Evolutionary conservation across 345 rosid species (phyloP).

Genomic region (Carallia brachiata): DNA sequence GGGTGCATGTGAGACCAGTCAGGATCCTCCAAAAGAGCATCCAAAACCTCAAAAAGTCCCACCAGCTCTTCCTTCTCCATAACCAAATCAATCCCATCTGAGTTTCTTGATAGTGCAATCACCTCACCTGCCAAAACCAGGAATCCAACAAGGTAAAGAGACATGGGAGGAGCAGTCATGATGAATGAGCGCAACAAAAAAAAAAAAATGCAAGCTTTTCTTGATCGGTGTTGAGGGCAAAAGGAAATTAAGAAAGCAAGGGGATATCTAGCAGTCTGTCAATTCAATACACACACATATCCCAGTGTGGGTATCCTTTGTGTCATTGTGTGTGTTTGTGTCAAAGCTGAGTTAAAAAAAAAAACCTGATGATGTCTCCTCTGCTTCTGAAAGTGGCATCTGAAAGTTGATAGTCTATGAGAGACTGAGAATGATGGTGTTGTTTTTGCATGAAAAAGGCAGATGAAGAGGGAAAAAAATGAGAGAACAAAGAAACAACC

Average conservation of each 20-base stretch:
- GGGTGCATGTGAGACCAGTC: slow-evolving; percentile 38
- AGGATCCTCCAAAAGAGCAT: slow-evolving; percentile 38
- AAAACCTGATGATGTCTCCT: neutral
- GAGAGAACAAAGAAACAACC: slow-evolving; percentile 12
- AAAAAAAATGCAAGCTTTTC: neutral
- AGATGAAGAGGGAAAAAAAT: neutral
- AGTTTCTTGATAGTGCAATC: slow-evolving; percentile 12
- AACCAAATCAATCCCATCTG: slow-evolving; percentile 10
- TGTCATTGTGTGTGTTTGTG: neutral
- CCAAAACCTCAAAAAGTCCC: slow-evolving; percentile 40
- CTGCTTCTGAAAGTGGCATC: neutral
- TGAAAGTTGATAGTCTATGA: neutral
- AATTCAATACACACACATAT: neutral
- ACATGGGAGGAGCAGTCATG: slow-evolving; percentile 18
- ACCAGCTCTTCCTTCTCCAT: slow-evolving; percentile 38
- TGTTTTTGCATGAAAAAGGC: slow-evolving; percentile 16
- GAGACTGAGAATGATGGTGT: slow-evolving; percentile 8
- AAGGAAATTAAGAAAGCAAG: neutral
- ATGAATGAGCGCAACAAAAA: neutral
- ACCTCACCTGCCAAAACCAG: slow-evolving; percentile 30
- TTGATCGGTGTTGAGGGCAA: neutral
- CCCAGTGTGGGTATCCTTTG: neutral
- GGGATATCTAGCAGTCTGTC: slow-evolving; percentile 15
- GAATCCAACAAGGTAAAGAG: slow-evolving; percentile 24
- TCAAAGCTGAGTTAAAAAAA: slow-evolving; percentile 11